Evolutionary conservation across 345 rosid species (phyloP).

Genomic region (Isatis tinctoria): DNA sequence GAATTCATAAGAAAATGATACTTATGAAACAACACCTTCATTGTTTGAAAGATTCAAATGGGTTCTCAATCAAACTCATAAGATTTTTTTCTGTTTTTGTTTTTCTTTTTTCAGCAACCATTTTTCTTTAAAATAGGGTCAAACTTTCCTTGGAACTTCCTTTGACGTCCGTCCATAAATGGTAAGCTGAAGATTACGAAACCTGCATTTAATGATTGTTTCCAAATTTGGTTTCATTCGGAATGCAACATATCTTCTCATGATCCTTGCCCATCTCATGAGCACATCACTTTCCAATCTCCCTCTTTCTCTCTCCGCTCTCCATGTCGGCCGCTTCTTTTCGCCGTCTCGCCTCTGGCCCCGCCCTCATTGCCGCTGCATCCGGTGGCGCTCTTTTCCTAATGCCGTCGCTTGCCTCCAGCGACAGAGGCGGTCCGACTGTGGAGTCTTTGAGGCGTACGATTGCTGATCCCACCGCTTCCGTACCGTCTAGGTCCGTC

Average conservation of each 20-base stretch:
- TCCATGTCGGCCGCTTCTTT: constrained; percentile 47
- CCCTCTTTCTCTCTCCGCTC: background rate
- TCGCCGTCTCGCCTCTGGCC: constrained; percentile 50
- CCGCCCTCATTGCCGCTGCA: constrained; percentile 37
- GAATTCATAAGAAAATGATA: too few relatives aligned
- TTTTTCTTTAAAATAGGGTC: too few relatives aligned
- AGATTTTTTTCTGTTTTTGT: too few relatives aligned
- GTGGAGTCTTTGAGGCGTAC: constrained; percentile 39
- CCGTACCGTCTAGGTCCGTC: constrained; percentile 54
- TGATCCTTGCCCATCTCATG: background rate
- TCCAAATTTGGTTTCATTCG: background rate
- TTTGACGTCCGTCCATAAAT: background rate
- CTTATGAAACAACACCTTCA: too few relatives aligned
- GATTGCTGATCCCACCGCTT: constrained; percentile 44
- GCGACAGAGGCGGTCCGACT: constrained; percentile 40
- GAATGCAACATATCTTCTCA: background rate
- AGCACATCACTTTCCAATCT: background rate
- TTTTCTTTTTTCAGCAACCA: too few relatives aligned
- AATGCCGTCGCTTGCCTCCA: constrained; percentile 36
- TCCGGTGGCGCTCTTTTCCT: constrained; percentile 30
- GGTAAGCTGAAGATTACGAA: background rate
- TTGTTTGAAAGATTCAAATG: too few relatives aligned
- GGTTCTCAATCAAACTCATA: too few relatives aligned
- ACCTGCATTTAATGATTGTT: background rate
- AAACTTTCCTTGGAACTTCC: too few relatives aligned